Conservation (phyloP, 2,329 filamentous ascomycete species). For the Cadophora luteo-olivacea region DNA sequence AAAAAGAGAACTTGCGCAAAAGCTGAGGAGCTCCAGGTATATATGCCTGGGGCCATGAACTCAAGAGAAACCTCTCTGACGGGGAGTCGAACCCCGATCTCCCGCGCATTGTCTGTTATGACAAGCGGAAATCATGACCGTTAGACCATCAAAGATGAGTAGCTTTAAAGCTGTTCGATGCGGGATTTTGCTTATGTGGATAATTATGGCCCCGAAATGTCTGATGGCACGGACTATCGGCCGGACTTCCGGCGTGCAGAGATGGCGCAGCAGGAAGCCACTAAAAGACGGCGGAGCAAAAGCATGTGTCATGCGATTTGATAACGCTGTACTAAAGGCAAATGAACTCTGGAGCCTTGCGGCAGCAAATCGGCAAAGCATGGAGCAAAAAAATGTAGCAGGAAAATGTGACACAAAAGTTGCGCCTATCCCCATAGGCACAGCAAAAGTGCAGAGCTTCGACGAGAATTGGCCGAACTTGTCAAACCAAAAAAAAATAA, state of each 20-base stretch:
- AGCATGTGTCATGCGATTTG: neutral
- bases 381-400: too few species aligned
- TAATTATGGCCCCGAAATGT: neutral
- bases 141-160: slow-evolving; percentile 46
- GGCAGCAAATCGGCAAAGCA: slow-evolving; percentile 1
- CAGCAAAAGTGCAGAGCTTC: neutral
- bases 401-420: neutral
- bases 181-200: neutral
- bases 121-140: slow-evolving; percentile 49
- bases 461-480: neutral
- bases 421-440: neutral
- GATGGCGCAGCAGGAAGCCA: neutral
- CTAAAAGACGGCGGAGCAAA: neutral
- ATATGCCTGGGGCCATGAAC: slow-evolving; percentile 7
- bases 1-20: too few species aligned
- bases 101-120: slow-evolving; percentile 30
- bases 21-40: neutral
- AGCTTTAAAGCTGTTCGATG: neutral
- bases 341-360: neutral
- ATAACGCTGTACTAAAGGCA: neutral
- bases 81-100: slow-evolving; percentile 27
- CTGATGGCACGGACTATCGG: neutral
- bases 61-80: slow-evolving; percentile 18
- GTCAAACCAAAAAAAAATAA: neutral
- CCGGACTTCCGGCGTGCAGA: neutral